These are phyloP conservation scores for Leucocoprinus sp. DNA, from an alignment of 768 basidiomycete species.

Conservation along the genomic window DNA sequence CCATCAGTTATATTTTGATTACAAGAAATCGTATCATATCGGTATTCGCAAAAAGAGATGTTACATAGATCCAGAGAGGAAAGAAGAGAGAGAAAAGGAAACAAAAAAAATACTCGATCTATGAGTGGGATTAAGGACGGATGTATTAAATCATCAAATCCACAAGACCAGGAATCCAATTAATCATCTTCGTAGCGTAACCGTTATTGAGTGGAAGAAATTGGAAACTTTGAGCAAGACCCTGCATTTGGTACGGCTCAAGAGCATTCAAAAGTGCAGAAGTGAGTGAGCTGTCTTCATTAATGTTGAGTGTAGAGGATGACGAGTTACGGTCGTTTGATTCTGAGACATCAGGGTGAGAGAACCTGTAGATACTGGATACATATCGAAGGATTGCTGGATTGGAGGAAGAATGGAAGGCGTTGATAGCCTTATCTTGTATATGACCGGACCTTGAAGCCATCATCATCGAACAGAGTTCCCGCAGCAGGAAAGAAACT, in stretches of 20 bases:
- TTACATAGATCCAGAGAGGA: slow-evolving; percentile 5
- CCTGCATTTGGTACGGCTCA: slow-evolving; percentile 67
- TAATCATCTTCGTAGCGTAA: slow-evolving; percentile 56
- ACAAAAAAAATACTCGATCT: background rate
- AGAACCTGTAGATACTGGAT: slow-evolving; percentile 68
- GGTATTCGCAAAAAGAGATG: background rate
- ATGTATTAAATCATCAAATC: slow-evolving; percentile 24
- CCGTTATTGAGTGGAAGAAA: slow-evolving; percentile 53
- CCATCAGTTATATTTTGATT: slow-evolving; percentile 4
- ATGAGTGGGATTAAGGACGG: background rate
- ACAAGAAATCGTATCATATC: background rate
- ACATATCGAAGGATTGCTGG: slow-evolving; percentile 61
- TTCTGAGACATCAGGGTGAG: slow-evolving; percentile 45
- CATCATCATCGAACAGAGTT: slow-evolving; percentile 12
- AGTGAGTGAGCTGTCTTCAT: slow-evolving; percentile 44
- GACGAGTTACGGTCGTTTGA: slow-evolving; percentile 33
- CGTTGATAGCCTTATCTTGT: slow-evolving; percentile 67
- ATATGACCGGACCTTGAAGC: slow-evolving; percentile 59
- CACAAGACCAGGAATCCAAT: slow-evolving; percentile 58
- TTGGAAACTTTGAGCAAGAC: slow-evolving; percentile 62
- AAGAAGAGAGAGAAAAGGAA: background rate
- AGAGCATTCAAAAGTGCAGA: slow-evolving; percentile 53
- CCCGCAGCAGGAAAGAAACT: background rate
- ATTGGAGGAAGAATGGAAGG: slow-evolving; percentile 65
- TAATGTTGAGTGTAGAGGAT: slow-evolving; percentile 53